Evolutionary conservation across 2,329 filamentous ascomycete species (phyloP).

Genomic region (Daldinia sp.): DNA sequence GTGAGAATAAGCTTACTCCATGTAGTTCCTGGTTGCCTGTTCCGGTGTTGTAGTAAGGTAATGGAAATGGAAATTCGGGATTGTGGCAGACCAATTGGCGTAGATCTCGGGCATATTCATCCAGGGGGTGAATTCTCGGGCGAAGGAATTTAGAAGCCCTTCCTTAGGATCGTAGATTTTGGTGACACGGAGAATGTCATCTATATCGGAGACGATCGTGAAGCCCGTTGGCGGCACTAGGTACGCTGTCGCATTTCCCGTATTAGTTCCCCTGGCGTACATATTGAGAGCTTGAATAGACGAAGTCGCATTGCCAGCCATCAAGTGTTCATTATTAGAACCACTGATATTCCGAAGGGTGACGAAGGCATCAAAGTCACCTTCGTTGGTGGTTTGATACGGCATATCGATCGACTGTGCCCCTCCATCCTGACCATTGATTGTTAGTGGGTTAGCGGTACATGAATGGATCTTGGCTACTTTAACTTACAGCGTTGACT

Average conservation of each 20-base stretch:
- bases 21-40: constrained; percentile 79
- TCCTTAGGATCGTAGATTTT: constrained; percentile 81
- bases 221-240: constrained; percentile 75
- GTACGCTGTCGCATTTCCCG: constrained; percentile 79
- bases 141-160: constrained; percentile 80
- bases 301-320: constrained; percentile 70
- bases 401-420: constrained; percentile 70
- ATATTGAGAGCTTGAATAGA: constrained; percentile 74
- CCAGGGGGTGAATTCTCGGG: constrained; percentile 74
- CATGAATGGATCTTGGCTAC: background rate
- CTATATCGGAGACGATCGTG: constrained; percentile 79
- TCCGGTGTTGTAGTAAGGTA: constrained; percentile 84
- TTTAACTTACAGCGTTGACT: constrained; percentile 47
- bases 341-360: constrained; percentile 66
- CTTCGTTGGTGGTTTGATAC: constrained; percentile 70
- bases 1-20: constrained; percentile 59
- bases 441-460: constrained; percentile 15
- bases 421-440: constrained; percentile 57
- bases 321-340: constrained; percentile 56
- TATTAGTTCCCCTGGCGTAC: constrained; percentile 68
- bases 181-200: constrained; percentile 81
- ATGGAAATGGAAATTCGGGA: constrained; percentile 78
- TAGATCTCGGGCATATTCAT: constrained; percentile 84
- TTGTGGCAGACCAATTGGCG: constrained; percentile 73
- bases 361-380: constrained; percentile 78